Evolutionary conservation across 352 stramenopile species (phyloP).

Genomic region (Phytopythium mirpurense): DNA sequence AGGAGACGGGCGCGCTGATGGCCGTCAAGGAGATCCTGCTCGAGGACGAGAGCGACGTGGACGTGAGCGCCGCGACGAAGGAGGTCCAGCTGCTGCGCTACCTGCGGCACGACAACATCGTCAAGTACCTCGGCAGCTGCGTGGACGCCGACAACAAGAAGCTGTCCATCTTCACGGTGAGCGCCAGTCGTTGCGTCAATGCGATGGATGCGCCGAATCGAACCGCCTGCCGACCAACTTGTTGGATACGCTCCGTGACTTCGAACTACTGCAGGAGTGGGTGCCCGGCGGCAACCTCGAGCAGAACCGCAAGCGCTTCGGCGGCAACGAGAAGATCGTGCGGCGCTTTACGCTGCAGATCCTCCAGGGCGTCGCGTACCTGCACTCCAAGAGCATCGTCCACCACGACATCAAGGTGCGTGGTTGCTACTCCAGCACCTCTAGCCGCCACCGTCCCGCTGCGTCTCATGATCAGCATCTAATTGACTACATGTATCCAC

Average conservation of each 20-base stretch:
- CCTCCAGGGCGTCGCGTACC: conserved; percentile 83
- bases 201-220: no score
- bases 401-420: conserved; percentile 80
- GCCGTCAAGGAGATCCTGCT: conserved; percentile 66
- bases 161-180: conserved; percentile 85
- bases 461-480: no score
- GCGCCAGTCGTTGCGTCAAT: no score
- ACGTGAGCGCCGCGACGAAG: conserved; percentile 32
- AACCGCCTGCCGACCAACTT: no score
- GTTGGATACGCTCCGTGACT: no score
- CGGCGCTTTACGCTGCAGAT: conserved; percentile 80
- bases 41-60: conserved; percentile 30
- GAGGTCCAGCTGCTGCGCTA: conserved; percentile 88
- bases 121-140: conserved; percentile 89
- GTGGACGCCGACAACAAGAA: conserved; percentile 55
- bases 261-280: conserved; percentile 85
- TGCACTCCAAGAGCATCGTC: conserved; percentile 71
- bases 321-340: conserved; percentile 63
- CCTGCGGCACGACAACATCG: conserved; percentile 89
- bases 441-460: no score
- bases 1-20: conserved; percentile 83
- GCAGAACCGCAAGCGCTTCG: conserved; percentile 79
- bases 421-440: not conserved
- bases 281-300: conserved; percentile 81
- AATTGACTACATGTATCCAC: no score